phyloP scores from a whole-genome alignment of 1,284 basidiomycete species.

The Pyrrhoderma noxium region DNA sequence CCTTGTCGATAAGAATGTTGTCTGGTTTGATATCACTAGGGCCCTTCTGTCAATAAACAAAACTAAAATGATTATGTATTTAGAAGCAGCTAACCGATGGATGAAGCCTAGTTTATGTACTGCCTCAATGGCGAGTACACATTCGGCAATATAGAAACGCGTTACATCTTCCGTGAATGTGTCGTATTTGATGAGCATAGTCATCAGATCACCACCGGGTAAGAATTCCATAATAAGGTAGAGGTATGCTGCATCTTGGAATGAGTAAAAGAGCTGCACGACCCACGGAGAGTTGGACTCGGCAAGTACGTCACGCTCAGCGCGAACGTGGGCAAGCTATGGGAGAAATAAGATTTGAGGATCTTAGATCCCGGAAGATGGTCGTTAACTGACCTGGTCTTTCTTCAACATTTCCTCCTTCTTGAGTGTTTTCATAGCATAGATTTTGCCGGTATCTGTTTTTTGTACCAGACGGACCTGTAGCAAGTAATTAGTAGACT shows the following conservation, averaged over 20 bases:
- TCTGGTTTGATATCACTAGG: constrained; percentile 96
- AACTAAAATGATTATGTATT: not conserved
- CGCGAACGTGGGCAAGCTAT: constrained; percentile 93
- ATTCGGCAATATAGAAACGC: constrained; percentile 99
- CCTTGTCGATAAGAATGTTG: constrained; percentile 96
- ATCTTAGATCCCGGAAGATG: not conserved
- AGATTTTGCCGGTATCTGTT: constrained; percentile 95
- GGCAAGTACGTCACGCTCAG: constrained; percentile 96
- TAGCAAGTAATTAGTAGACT: not conserved
- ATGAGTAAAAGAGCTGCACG: constrained; percentile 96
- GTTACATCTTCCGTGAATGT: constrained; percentile 98
- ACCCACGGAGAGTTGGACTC: constrained; percentile 99
- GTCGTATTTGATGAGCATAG: constrained; percentile 99
- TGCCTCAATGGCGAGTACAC: constrained; percentile 95
- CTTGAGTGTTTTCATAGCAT: constrained; percentile 98
- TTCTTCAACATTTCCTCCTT: constrained; percentile 99
- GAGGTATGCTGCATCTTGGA: constrained; percentile 93
- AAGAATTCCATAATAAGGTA: constrained; percentile 99
- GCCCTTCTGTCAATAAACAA: not conserved
- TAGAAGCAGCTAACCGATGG: constrained; percentile 63
- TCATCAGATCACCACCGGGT: constrained; percentile 97
- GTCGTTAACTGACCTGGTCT: constrained; percentile 66
- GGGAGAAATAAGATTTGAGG: not conserved
- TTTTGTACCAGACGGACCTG: constrained; percentile 95
- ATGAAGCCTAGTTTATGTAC: constrained; percentile 99